Evolutionary conservation across 345 rosid species (phyloP), one percentile per base, ranked within the genome.

Genomic region (Linum usitatissimum): DNA sequence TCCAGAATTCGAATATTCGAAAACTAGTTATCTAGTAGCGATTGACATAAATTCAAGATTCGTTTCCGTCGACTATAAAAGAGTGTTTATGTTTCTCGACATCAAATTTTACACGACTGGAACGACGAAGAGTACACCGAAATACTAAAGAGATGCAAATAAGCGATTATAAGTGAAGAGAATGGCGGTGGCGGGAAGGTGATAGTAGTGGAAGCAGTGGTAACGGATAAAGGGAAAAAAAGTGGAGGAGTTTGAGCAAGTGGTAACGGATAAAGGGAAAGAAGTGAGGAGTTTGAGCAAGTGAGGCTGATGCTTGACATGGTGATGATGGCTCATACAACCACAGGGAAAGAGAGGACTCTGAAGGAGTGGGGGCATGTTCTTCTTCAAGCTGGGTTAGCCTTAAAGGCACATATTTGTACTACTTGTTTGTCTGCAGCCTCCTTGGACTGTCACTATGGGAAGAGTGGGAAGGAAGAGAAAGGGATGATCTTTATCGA

Each of bases 71-170:
- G 10, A 18, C 30, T 6, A n/a, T 13, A 28, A 3, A 9, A 23
- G 7, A 0, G 28, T 31, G n/a, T 3, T 3, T 20, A n/a, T 51
- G 39, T 15, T 6, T 38, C 18, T 1, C 30, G 64, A 55, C 57
- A 82, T 96, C 69, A 79, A 85, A 81, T 91, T 58, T 69, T 91
- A 49, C 91, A 84, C 21, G 88, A 86, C 5, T 84, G 94, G 96
- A 78, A 75, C 0, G 96, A 91, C 23, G 79, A 75, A 1, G 85
- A 88, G 1, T 88, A 96, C 75, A 78, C 84, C 55, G 60, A 51
- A 5, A 84, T 88, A 48, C 70, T 86, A 38, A 84, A 77, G 65
- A 86, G 77, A 0, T 91, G 96, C 60, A 80, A 65, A 71, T 83
- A 88, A 77, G 86, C 88, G 0, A 70, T 84, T 48, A 64, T 81